A percentile compares a stretch with the other conserved stretches of the same genome.
phyloP scores from a whole-genome alignment of 306 rosid species.

The Vicia sativa region DNA sequence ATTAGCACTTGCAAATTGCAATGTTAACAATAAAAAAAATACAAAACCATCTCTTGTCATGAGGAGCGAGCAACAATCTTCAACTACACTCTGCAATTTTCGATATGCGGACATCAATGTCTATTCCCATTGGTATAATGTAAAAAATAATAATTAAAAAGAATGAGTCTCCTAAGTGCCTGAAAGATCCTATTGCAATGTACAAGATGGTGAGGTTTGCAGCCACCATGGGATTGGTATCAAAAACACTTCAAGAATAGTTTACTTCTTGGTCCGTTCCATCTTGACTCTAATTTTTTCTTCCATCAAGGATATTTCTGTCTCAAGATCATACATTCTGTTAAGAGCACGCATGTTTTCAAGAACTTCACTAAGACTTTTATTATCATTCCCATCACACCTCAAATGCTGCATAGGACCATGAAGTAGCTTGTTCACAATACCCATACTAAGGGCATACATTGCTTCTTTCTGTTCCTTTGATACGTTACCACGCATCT shows the following conservation, averaged over 20 bases:
- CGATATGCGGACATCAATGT: conserved; percentile 21
- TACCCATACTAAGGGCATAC: conserved; percentile 75
- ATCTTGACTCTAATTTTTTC: conserved; percentile 78
- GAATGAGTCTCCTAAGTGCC: conserved; percentile 38
- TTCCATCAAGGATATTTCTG: conserved; percentile 70
- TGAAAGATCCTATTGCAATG: conserved; percentile 26
- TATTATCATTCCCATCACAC: conserved; percentile 62
- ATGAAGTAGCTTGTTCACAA: conserved; percentile 77
- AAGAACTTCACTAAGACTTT: conserved; percentile 57
- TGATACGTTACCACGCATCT: conserved; percentile 67
- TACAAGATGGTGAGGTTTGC: conserved; percentile 34
- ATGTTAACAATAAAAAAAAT: conserved; percentile 21
- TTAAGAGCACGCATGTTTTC: conserved; percentile 86
- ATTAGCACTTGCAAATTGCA: not conserved
- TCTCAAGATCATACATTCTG: conserved; percentile 89
- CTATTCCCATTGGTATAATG: conserved; percentile 20
- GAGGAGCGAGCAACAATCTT: conserved; percentile 21
- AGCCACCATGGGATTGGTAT: conserved; percentile 19
- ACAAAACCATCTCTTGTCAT: conserved; percentile 31
- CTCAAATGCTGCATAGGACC: conserved; percentile 94
- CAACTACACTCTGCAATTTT: conserved; percentile 21
- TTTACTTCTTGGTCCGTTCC: conserved; percentile 51
- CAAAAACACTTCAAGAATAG: conserved; percentile 27
- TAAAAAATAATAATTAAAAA: conserved; percentile 38
- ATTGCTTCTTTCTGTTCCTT: conserved; percentile 70